Base-by-base conservation (phyloP, 2,329 filamentous ascomycete species). In the Pezizomycotina sp. region DNA sequence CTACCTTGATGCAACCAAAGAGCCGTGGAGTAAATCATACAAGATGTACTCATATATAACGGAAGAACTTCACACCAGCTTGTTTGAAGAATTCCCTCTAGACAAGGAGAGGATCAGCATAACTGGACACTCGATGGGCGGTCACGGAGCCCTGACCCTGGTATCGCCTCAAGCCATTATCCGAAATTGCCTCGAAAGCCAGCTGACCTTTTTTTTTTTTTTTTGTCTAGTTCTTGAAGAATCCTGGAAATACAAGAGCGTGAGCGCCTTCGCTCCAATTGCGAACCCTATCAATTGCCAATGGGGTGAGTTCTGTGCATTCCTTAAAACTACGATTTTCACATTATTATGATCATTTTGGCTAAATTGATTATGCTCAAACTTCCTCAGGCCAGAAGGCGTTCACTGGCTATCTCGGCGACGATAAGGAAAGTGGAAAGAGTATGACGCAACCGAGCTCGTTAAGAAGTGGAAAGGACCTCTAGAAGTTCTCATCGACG, bases 111-210 rank as follows among this genome's bases (percentile, higher is more conserved):
- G 76, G 25, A 73, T 93, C 36, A 77, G 75, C 58, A 89, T 98
- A 52, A 81, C 80, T 25, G 89, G 89, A 4, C 89, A 98, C 62
- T 84, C 76, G 52, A 98, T 98, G 89, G 89, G 89, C 48, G 89
- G 89, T 0, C 89, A 98, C 59, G 89, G 89, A 46, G 89, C 89
- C 27, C 64, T 98, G 50, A 92, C 84, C 28, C 62, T 95, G 50
- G 67, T 71, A 53, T 31, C 53, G 43, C 5, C 14, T n/a, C n/a
- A n/a, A n/a, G n/a, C n/a, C n/a, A n/a, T n/a, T n/a, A n/a, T n/a
- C n/a, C n/a, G n/a, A n/a, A n/a, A n/a, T n/a, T n/a, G n/a, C n/a
- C n/a, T n/a, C n/a, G n/a, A n/a, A n/a, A n/a, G 7, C 15, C 9
- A 10, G 9, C 14, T n/a, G 14, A 30, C 28, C 15, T 15, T 47